Conservation (phyloP, 768 basidiomycete genomes). For the Russula earlei region DNA sequence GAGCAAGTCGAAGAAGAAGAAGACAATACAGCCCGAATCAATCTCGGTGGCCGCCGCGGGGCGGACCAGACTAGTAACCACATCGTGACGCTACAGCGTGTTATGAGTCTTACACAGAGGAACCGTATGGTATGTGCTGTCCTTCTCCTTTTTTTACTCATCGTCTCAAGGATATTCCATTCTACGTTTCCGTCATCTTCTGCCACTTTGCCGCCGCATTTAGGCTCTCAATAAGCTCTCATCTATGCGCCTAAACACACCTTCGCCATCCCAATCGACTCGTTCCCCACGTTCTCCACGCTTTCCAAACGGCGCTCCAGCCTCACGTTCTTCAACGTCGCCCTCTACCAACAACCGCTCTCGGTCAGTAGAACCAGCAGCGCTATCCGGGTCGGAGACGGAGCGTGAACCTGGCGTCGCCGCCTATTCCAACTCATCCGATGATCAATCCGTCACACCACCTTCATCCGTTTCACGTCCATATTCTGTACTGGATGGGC, state of each 20-base stretch:
- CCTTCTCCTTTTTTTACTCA: constrained; percentile 6
- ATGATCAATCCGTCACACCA: constrained; percentile 32
- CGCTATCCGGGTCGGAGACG: constrained; percentile 68
- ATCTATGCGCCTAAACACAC: constrained; percentile 45
- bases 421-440: constrained; percentile 27
- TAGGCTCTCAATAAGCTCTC: constrained; percentile 41
- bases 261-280: constrained; percentile 36
- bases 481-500: constrained; percentile 23
- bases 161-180: not conserved
- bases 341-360: constrained; percentile 25
- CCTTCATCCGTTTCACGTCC: constrained; percentile 24
- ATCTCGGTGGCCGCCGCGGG: constrained; percentile 26
- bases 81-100: constrained; percentile 51
- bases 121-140: constrained; percentile 55
- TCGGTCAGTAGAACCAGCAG: constrained; percentile 23
- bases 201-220: not conserved
- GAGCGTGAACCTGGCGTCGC: constrained; percentile 50
- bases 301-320: constrained; percentile 18
- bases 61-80: constrained; percentile 39
- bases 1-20: constrained; percentile 44
- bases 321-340: constrained; percentile 27
- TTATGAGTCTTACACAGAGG: constrained; percentile 58
- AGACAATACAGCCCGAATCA: constrained; percentile 49
- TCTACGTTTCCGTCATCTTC: not conserved
- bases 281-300: constrained; percentile 31